Conservation (phyloP, 169 alveolate species). For the Eimeria necatrix region DNA sequence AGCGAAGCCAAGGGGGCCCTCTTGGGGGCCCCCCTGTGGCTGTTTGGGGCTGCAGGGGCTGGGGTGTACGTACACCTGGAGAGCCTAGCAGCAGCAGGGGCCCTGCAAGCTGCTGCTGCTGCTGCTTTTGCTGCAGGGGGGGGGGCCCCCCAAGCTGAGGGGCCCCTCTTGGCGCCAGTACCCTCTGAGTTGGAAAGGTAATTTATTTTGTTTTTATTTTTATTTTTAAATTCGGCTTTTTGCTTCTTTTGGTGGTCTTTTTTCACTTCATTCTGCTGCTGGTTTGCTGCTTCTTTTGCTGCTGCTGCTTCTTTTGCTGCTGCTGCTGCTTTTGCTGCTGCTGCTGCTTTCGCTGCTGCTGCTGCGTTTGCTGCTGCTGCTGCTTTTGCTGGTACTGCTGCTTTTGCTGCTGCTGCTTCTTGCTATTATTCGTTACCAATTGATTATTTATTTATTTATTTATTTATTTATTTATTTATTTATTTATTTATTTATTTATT, state of each 20-base stretch:
- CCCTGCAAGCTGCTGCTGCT: slow-evolving; percentile 7
- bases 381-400: background rate
- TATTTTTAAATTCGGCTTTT: background rate
- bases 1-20: background rate
- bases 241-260: background rate
- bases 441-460: too few species aligned
- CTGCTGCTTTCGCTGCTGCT: background rate
- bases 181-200: background rate
- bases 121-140: slow-evolving; percentile 11
- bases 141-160: background rate
- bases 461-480: too few species aligned
- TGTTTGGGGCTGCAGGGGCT: background rate
- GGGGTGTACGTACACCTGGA: background rate
- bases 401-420: background rate
- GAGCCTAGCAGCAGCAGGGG: background rate
- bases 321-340: background rate
- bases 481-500: too few species aligned
- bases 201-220: too few species aligned
- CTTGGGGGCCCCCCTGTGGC: background rate
- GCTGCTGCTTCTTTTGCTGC: background rate
- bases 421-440: background rate
- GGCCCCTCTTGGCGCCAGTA: background rate
- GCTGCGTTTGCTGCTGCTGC: background rate
- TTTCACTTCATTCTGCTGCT: background rate
- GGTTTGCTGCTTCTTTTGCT: background rate